Evolutionary conservation across 192 early-diverging fungal species (phyloP).

Genomic region (Mortierella antarctica): DNA sequence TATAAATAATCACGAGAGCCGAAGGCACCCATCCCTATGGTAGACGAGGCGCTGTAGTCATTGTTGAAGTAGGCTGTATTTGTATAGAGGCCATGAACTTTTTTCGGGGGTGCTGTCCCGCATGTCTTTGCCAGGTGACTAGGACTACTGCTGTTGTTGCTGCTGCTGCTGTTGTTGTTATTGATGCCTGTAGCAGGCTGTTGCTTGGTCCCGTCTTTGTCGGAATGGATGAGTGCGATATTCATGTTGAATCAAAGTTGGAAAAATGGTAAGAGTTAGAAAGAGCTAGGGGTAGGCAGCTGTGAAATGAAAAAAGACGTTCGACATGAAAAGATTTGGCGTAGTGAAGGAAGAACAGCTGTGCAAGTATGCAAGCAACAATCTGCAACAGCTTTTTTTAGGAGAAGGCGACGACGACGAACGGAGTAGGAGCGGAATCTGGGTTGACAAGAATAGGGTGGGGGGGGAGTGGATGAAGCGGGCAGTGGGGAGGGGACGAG

Average conservation of each 20-base stretch:
- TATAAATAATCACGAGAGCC: slow-evolving; percentile 27
- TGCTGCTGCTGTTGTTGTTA: not conserved
- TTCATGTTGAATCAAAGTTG: slow-evolving; percentile 7
- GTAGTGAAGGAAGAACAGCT: not conserved
- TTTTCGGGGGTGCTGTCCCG: no score
- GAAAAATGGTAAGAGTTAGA: not conserved
- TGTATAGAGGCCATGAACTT: no score
- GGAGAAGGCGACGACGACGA: not conserved
- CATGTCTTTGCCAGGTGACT: no score
- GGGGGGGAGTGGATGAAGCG: not conserved
- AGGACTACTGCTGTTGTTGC: not conserved
- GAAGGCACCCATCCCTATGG: not conserved
- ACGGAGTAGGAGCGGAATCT: slow-evolving; percentile 8
- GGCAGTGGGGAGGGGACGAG: no score
- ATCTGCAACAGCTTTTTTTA: slow-evolving; percentile 1
- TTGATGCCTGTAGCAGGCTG: not conserved
- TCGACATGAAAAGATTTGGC: not conserved
- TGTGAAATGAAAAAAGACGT: not conserved
- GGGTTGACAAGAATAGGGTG: not conserved
- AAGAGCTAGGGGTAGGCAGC: not conserved
- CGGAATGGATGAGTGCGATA: slow-evolving; percentile 11
- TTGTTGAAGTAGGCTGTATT: not conserved
- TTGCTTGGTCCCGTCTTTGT: not conserved
- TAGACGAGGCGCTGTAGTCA: not conserved
- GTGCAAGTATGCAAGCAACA: slow-evolving; percentile 1